phyloP scores from a whole-genome alignment of 2,329 filamentous ascomycete genomes.

The Uncinocarpus reesii region DNA sequence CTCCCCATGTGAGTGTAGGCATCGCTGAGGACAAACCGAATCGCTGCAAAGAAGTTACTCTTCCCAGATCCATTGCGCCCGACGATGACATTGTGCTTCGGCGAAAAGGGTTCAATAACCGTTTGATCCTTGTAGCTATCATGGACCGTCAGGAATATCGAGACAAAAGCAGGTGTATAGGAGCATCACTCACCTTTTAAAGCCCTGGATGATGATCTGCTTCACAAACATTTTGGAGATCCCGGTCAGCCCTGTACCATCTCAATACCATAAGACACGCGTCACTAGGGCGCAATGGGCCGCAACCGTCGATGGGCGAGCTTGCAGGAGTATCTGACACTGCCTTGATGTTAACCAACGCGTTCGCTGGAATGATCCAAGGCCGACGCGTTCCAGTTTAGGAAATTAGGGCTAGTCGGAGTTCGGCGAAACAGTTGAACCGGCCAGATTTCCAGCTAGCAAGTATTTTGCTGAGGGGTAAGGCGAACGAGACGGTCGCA shows the following conservation, averaged over 20 bases:
- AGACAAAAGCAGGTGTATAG: background rate
- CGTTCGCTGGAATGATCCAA: background rate
- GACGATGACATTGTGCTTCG: constrained; percentile 96
- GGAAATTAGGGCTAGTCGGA: constrained; percentile 15
- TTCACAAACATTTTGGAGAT: constrained; percentile 83
- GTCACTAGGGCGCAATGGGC: background rate
- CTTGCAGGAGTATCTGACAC: background rate
- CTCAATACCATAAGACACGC: background rate
- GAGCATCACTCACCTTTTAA: constrained; percentile 67
- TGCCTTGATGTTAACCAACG: constrained; percentile 2
- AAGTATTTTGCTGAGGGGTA: constrained; percentile 12
- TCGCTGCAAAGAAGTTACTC: constrained; percentile 98
- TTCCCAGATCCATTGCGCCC: constrained; percentile 98
- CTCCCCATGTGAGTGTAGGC: constrained; percentile 92
- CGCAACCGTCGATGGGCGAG: background rate
- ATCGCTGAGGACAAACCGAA: constrained; percentile 96
- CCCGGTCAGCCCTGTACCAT: background rate
- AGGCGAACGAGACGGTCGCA: background rate
- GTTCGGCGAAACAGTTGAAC: constrained; percentile 14
- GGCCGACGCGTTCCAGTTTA: constrained; percentile 15
- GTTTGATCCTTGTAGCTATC: constrained; percentile 97
- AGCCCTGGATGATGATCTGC: constrained; percentile 99
- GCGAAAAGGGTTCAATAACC: constrained; percentile 94
- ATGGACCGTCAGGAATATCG: constrained; percentile 1
- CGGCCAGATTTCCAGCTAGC: constrained; percentile 13